These are phyloP conservation scores for Cladosporium sp. DNA, from an alignment of 2,329 filamentous ascomycete species.

Conservation along the genomic window DNA sequence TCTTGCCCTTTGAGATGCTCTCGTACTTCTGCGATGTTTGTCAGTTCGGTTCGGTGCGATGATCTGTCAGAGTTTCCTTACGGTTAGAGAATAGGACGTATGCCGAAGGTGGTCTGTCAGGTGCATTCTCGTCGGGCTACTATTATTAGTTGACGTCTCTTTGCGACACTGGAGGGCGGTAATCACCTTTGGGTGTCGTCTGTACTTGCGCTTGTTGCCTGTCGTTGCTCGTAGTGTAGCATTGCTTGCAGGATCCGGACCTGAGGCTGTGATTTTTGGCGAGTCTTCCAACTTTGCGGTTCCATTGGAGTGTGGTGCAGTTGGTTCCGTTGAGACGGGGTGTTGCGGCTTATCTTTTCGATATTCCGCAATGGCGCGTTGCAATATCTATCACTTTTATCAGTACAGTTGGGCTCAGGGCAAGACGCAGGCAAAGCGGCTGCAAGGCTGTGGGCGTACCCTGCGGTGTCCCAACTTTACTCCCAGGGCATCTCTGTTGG, in stretches of 20 bases:
- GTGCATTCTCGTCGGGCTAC: slow-evolving; percentile 72
- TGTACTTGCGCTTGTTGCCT: slow-evolving; percentile 65
- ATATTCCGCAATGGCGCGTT: slow-evolving; percentile 73
- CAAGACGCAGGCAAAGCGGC: neutral
- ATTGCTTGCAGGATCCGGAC: neutral
- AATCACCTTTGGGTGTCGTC: slow-evolving; percentile 69
- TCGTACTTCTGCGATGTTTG: slow-evolving; percentile 57
- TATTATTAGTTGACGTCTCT: slow-evolving; percentile 1
- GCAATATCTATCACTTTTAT: slow-evolving; percentile 64
- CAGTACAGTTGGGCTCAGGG: neutral
- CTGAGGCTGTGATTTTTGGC: neutral
- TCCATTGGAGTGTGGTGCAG: neutral
- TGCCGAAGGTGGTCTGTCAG: slow-evolving; percentile 73
- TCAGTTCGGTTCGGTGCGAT: neutral
- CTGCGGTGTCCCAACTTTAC: slow-evolving; percentile 78
- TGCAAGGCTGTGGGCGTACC: slow-evolving; percentile 46
- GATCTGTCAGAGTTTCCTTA: slow-evolving; percentile 40
- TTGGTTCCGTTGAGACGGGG: neutral
- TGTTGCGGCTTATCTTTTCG: slow-evolving; percentile 47
- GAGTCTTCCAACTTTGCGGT: neutral
- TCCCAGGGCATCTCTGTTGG: slow-evolving; percentile 60
- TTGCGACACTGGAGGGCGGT: slow-evolving; percentile 11
- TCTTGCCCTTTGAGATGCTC: slow-evolving; percentile 73
- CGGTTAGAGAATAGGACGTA: slow-evolving; percentile 85
- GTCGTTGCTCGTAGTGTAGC: neutral